A percentile compares a stretch with the other conserved stretches of the same genome.
Conservation (phyloP, 306 rosid species). For the Psophocarpus tetragonolobus region DNA sequence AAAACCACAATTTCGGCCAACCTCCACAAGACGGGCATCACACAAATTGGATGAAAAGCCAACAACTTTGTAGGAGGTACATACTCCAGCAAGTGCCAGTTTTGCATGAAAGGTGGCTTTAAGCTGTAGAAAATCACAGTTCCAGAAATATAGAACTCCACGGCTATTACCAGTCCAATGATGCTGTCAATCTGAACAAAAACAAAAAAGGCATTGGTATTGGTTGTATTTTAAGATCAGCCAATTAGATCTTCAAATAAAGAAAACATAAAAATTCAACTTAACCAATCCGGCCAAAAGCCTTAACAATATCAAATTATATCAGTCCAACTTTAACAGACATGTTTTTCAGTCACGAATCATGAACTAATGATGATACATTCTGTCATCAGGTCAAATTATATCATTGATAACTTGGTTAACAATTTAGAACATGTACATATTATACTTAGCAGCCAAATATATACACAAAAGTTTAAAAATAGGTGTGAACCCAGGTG, state of each 20-base stretch:
- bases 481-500: not conserved
- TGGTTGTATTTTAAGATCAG: not conserved
- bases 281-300: not conserved
- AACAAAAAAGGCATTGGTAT: not conserved
- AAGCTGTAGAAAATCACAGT: constrained; percentile 45
- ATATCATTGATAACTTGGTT: constrained; percentile 10
- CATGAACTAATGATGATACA: no score
- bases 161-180: constrained; percentile 27
- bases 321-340: no score
- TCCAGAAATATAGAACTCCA: constrained; percentile 40
- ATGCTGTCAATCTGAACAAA: constrained; percentile 37
- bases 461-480: not conserved
- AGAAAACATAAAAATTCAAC: not conserved
- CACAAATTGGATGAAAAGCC: constrained; percentile 21
- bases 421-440: constrained; percentile 13
- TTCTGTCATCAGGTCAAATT: not conserved
- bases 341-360: no score
- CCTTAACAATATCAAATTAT: not conserved
- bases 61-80: constrained; percentile 14
- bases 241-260: not conserved
- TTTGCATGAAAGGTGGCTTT: constrained; percentile 35
- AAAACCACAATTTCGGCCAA: constrained; percentile 36
- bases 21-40: constrained; percentile 27
- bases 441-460: not conserved
- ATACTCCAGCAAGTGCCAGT: constrained; percentile 38